A percentile compares a stretch with the other conserved stretches of the same genome.
phyloP scores from a whole-genome alignment of 192 early-diverging fungal genomes.

The Coemansia sp. region DNA sequence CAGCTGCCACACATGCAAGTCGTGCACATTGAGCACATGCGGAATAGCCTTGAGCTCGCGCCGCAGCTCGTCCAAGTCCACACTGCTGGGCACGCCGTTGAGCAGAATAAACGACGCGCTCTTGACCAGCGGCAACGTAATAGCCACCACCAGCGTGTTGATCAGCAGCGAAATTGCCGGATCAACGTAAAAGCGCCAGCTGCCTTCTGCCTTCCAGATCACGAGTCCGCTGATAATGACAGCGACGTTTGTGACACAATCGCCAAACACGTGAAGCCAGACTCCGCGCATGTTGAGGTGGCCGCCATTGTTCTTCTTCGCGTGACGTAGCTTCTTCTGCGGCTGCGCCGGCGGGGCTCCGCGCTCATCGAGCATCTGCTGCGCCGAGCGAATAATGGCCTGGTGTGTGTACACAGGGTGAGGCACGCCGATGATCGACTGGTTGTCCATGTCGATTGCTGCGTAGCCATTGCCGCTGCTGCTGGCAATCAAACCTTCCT shows the following conservation, averaged over 20 bases:
- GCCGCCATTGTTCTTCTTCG: conserved; percentile 17
- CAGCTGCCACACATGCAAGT: conserved; percentile 91
- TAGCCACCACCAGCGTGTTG: conserved; percentile 54
- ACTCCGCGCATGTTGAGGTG: conserved; percentile 73
- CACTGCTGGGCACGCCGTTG: conserved; percentile 71
- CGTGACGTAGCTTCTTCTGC: conserved; percentile 8
- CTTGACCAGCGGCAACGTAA: conserved; percentile 63
- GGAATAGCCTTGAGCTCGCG: conserved; percentile 61
- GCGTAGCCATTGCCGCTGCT: conserved; percentile 15
- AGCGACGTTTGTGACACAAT: conserved; percentile 83
- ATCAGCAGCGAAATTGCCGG: conserved; percentile 70
- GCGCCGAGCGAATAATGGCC: conserved; percentile 54
- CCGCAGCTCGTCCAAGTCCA: conserved; percentile 67
- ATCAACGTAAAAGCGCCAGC: conserved; percentile 83
- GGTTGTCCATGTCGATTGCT: conserved; percentile 25
- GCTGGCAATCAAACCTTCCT: conserved; percentile 27
- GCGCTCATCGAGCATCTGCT: conserved; percentile 30
- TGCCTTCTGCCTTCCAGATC: conserved; percentile 66
- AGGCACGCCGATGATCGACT: conserved; percentile 55
- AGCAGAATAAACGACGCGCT: conserved; percentile 77
- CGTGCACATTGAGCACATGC: conserved; percentile 77
- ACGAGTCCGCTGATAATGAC: conserved; percentile 80
- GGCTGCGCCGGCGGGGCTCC: conserved; percentile 17
- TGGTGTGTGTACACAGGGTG: conserved; percentile 58
- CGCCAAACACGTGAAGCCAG: conserved; percentile 89